These are phyloP conservation scores for Hymenoscyphus albidus DNA, from an alignment of 2,329 filamentous ascomycete genomes.

Conservation along the genomic window DNA sequence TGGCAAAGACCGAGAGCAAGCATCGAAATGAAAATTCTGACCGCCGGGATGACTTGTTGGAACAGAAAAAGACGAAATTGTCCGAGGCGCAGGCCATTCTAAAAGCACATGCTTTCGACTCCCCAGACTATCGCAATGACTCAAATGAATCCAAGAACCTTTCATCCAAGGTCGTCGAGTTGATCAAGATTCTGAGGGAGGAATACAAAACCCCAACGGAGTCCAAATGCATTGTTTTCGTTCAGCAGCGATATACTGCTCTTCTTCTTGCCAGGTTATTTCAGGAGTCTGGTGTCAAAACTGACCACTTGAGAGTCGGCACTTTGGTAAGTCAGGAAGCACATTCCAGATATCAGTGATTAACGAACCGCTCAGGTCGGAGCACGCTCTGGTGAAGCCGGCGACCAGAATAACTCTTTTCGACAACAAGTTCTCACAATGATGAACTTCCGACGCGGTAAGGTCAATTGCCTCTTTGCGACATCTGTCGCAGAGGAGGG, in stretches of 20 bases:
- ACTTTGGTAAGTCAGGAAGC: constrained; percentile 51
- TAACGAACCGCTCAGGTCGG: constrained; percentile 38
- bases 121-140: constrained; percentile 31
- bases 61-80: constrained; percentile 53
- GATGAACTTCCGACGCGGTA: constrained; percentile 56
- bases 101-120: constrained; percentile 45
- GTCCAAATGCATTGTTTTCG: constrained; percentile 81
- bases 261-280: constrained; percentile 69
- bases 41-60: constrained; percentile 40
- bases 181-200: constrained; percentile 57
- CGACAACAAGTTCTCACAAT: constrained; percentile 72
- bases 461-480: constrained; percentile 61
- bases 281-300: constrained; percentile 47
- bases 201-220: constrained; percentile 58
- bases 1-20: constrained; percentile 49
- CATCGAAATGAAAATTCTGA: constrained; percentile 32
- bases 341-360: neutral
- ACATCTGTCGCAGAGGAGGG: constrained; percentile 67
- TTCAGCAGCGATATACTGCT: constrained; percentile 74
- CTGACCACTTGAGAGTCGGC: constrained; percentile 56
- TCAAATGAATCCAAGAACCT: constrained; percentile 38
- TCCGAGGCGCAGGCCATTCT: constrained; percentile 56
- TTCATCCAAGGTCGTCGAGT: constrained; percentile 68
- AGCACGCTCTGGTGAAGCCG: constrained; percentile 45
- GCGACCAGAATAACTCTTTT: constrained; percentile 58